These are phyloP conservation scores for Bruguiera sexangula DNA, from an alignment of 345 rosid species.

Conservation along the genomic window DNA sequence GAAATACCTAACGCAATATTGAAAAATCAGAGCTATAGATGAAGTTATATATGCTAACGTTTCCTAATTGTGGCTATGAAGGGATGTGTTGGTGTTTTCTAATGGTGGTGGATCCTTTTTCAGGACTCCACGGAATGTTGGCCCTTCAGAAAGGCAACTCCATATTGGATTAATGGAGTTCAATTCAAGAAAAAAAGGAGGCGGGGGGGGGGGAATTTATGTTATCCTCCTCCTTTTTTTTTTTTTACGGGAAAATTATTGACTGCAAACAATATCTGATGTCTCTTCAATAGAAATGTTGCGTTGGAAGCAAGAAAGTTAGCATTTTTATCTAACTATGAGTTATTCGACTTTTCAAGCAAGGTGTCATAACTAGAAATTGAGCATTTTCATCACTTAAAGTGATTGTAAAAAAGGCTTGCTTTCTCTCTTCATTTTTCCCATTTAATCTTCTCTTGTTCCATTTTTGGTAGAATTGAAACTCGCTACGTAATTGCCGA, in stretches of 20 bases:
- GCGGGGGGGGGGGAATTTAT: neutral
- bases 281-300: neutral
- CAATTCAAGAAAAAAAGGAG: too few relatives aligned
- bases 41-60: too few relatives aligned
- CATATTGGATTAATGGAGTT: too few relatives aligned
- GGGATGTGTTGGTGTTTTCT: too few relatives aligned
- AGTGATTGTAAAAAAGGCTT: neutral
- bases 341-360: conserved; percentile 1
- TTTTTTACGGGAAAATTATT: neutral
- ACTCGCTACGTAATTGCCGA: neutral
- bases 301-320: conserved; percentile 16
- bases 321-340: neutral
- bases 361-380: conserved; percentile 11
- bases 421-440: neutral
- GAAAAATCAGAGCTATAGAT: too few relatives aligned
- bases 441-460: too few relatives aligned
- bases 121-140: too few relatives aligned
- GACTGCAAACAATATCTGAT: neutral
- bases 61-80: too few relatives aligned
- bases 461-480: neutral
- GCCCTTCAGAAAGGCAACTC: too few relatives aligned
- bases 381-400: neutral
- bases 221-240: neutral
- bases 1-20: too few relatives aligned
- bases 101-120: too few relatives aligned